phyloP scores from a whole-genome alignment of 176 grass and related monocot species.

The Aegilops sharonensis region DNA sequence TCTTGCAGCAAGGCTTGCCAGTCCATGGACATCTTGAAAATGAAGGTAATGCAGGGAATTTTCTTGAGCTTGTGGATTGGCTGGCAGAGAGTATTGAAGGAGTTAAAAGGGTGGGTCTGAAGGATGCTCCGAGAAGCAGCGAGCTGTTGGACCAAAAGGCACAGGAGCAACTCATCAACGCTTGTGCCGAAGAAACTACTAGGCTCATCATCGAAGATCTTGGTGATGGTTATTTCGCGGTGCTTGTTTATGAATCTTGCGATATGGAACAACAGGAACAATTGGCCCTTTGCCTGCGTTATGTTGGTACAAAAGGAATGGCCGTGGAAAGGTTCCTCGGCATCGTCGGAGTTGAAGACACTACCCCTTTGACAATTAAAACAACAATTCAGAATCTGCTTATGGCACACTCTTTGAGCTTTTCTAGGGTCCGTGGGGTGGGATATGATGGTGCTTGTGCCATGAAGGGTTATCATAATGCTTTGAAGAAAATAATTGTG shows the following conservation, averaged over 20 bases:
- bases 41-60: neutral
- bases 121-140: neutral
- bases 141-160: neutral
- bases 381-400: neutral
- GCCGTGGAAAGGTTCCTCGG: neutral
- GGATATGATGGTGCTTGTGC: neutral
- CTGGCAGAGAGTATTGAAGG: neutral
- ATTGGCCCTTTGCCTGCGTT: conserved; percentile 1
- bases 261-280: neutral
- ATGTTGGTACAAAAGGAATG: neutral
- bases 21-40: neutral
- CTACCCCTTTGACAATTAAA: neutral
- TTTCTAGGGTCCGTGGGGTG: conserved; percentile 1
- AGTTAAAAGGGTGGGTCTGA: neutral
- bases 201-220: conserved; percentile 5
- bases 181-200: neutral
- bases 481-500: conserved; percentile 6
- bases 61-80: neutral
- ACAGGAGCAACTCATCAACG: neutral
- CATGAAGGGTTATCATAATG: conserved; percentile 6
- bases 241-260: conserved; percentile 8
- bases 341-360: conserved; percentile 14
- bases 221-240: neutral
- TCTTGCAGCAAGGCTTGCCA: neutral
- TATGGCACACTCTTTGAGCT: neutral